Evolutionary conservation across 1,284 basidiomycete species (phyloP).

Genomic region (Trametes pubescens): DNA sequence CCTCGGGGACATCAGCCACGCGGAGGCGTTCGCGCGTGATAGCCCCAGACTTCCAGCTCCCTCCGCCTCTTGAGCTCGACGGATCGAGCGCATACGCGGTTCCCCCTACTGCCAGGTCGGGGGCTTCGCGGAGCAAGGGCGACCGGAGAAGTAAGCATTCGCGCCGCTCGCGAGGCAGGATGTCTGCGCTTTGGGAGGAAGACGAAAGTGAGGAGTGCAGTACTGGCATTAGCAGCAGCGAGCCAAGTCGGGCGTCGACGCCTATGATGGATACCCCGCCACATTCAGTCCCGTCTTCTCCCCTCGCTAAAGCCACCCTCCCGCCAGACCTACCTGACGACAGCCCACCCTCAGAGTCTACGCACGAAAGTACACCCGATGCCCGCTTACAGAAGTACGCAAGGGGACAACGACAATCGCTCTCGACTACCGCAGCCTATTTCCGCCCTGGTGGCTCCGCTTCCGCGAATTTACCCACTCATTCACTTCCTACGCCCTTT

Average conservation of each 20-base stretch:
- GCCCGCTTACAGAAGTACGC: slow-evolving; percentile 39
- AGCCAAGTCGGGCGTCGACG: slow-evolving; percentile 40
- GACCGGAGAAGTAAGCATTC: slow-evolving; percentile 35
- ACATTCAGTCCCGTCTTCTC: slow-evolving; percentile 25
- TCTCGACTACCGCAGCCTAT: slow-evolving; percentile 27
- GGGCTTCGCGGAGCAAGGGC: slow-evolving; percentile 34
- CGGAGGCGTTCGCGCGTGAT: slow-evolving; percentile 32
- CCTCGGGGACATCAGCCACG: slow-evolving; percentile 33
- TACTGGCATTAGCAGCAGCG: slow-evolving; percentile 38
- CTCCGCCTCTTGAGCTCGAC: slow-evolving; percentile 22
- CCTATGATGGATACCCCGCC: slow-evolving; percentile 36
- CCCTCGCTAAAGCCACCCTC: slow-evolving; percentile 26
- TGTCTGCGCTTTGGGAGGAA: slow-evolving; percentile 55
- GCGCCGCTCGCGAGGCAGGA: slow-evolving; percentile 39
- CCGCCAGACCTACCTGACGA: slow-evolving; percentile 26
- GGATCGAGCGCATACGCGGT: slow-evolving; percentile 11
- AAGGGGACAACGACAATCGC: slow-evolving; percentile 29
- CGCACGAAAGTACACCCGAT: slow-evolving; percentile 37
- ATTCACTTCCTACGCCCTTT: slow-evolving; percentile 43
- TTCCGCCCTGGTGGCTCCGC: slow-evolving; percentile 23
- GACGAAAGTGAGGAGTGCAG: slow-evolving; percentile 47
- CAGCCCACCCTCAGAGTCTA: slow-evolving; percentile 28
- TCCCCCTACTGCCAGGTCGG: slow-evolving; percentile 19
- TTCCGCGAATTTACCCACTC: slow-evolving; percentile 41
- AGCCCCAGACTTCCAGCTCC: slow-evolving; percentile 36